Evolutionary conservation across 176 grass and related monocot genomes (phyloP).

Genomic region (Alopecurus myosuroides): DNA sequence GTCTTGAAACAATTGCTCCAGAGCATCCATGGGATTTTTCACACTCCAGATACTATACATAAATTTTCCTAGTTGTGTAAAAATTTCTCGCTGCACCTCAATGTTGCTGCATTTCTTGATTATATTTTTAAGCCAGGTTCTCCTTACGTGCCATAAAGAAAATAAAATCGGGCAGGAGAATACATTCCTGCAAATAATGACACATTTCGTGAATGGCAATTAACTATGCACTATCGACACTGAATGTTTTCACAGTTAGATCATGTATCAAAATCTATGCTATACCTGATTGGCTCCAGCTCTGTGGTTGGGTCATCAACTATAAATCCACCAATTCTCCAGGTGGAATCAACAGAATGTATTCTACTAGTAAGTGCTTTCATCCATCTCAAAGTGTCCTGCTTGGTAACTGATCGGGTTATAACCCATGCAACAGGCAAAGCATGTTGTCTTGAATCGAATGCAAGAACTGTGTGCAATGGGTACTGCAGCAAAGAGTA

Average conservation of each 20-base stretch:
- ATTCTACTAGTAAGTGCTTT: conserved; percentile 69
- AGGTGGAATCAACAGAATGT: conserved; percentile 54
- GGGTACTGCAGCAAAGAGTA: conserved; percentile 68
- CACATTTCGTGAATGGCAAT: conserved; percentile 4
- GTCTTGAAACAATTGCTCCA: conserved; percentile 75
- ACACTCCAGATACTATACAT: conserved; percentile 67
- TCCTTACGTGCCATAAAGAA: conserved; percentile 75
- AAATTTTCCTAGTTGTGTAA: conserved; percentile 61
- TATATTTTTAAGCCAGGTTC: conserved; percentile 87
- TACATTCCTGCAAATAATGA: conserved; percentile 51
- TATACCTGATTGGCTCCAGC: conserved; percentile 73
- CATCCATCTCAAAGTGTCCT: conserved; percentile 85
- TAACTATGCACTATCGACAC: neutral
- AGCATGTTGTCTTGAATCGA: conserved; percentile 80
- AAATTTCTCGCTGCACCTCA: conserved; percentile 71
- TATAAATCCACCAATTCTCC: conserved; percentile 67
- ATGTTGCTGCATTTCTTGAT: conserved; percentile 73
- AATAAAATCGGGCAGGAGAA: conserved; percentile 77
- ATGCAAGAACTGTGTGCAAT: conserved; percentile 74
- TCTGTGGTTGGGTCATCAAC: conserved; percentile 82
- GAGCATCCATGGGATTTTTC: conserved; percentile 53
- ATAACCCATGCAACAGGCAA: conserved; percentile 91
- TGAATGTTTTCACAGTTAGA: neutral
- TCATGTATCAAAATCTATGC: neutral
- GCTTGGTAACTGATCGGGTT: conserved; percentile 75